These are phyloP conservation scores for Fusarium sp. DNA, from an alignment of 2,329 filamentous ascomycete genomes.

Conservation along the genomic window DNA sequence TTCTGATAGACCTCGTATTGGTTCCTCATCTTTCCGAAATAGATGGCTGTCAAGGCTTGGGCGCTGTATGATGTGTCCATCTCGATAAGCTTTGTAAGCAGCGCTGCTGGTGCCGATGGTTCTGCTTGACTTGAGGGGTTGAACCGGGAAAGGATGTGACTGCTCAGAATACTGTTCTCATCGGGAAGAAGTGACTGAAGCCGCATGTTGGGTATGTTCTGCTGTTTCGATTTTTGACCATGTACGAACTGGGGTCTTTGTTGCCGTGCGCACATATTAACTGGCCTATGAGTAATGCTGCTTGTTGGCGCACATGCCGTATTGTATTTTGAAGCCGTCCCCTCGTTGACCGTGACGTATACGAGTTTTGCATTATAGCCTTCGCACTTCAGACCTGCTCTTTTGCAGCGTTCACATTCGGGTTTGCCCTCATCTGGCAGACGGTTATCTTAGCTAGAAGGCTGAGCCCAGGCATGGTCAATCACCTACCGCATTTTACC, in stretches of 20 bases:
- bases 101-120: neutral
- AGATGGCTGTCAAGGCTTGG: neutral
- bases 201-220: neutral
- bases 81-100: neutral
- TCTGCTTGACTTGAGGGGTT: neutral
- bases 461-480: too few species aligned
- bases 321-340: neutral
- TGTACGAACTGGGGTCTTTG: neutral
- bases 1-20: neutral
- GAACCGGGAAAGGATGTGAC: neutral
- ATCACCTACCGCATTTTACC: too few species aligned
- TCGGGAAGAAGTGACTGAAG: neutral
- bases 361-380: neutral
- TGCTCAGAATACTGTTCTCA: neutral
- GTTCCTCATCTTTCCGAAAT: neutral
- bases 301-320: neutral
- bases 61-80: neutral
- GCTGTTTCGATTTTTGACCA: neutral
- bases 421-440: too few species aligned
- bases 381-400: too few species aligned
- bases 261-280: neutral
- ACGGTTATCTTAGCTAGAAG: too few species aligned
- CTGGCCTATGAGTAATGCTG: neutral
- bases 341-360: neutral
- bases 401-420: too few species aligned